phyloP scores from a whole-genome alignment of 306 rosid species.

The Erythrophleum fordii region DNA sequence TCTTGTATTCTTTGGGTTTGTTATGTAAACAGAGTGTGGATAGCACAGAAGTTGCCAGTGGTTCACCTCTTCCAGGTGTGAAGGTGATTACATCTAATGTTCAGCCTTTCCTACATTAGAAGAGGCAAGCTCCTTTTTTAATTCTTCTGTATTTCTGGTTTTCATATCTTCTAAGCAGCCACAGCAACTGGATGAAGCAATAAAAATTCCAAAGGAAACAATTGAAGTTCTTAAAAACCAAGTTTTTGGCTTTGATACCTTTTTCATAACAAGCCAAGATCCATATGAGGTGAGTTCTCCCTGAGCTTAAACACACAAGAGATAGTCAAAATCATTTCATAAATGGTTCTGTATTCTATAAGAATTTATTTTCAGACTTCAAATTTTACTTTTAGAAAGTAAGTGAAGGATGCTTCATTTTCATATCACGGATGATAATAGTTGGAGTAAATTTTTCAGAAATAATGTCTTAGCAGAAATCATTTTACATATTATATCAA shows the following conservation, averaged over 20 bases:
- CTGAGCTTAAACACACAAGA: background rate
- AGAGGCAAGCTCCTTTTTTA: conserved; percentile 35
- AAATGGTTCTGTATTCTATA: background rate
- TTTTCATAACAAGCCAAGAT: conserved; percentile 88
- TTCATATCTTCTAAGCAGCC: conserved; percentile 58
- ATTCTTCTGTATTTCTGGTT: conserved; percentile 36
- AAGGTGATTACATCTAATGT: conserved; percentile 72
- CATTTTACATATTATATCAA: background rate
- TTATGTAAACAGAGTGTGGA: conserved; percentile 64
- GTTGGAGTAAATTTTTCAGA: background rate
- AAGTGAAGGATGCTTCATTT: conserved; percentile 5
- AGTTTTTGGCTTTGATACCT: conserved; percentile 95
- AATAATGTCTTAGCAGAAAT: background rate
- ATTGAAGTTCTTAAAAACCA: conserved; percentile 82
- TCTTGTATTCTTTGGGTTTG: conserved; percentile 42
- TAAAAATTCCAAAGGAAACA: conserved; percentile 81
- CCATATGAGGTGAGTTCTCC: conserved; percentile 83
- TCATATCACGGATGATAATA: background rate
- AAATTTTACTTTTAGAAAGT: background rate
- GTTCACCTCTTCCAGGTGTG: conserved; percentile 99
- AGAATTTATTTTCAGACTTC: background rate
- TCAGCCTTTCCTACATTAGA: conserved; percentile 32
- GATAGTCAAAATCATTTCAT: background rate
- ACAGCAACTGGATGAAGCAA: conserved; percentile 74
- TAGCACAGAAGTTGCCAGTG: conserved; percentile 76